Base-by-base conservation (phyloP, 805 yeast species). In the Suhomyces vadensis region DNA sequence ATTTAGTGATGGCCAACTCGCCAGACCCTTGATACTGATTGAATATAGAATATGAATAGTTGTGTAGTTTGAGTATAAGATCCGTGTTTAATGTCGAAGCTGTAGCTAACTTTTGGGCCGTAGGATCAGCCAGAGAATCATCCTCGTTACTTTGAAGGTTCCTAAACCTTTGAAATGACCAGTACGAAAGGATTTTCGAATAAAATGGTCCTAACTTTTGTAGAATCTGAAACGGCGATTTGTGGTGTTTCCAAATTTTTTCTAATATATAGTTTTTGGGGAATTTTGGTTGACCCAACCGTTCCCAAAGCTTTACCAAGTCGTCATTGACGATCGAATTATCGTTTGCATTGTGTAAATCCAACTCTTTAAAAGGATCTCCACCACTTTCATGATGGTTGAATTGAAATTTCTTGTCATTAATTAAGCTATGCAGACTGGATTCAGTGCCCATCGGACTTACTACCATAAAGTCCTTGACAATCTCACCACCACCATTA, bases 381-480 rank as follows among this genome's bases (percentile, higher is more conserved):
- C 65, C 67, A 6, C 67, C 68, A 5, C 45, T 42, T 21, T 58
- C 67, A 40, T 65, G 71, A 43, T 62, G 65, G 43, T 67, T 65
- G 41, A 60, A 59, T 42, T 66, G 71, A 40, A 58, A 59, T 35
- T 56, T 50, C 27, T 55, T 55, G 43, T 60, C 49, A 42, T 58
- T 67, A 21, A 71, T 52, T 48, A 70, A 62, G 46, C 74, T 69
- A 13, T 50, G 45, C 23, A 53, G 52, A 42, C 64, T 68, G 10
- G 73, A 59, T 44, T 71, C 75, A 0, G 75, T 69, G 3, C 75
- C 75, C 74, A 71, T 64, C 3, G 75, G 75, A 50, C 74, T 69
- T 4, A 70, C 71, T 13, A 61, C 42, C 26, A 64, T 53, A 35
- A 54, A 61, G 27, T 49, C 58, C 33, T 44, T 56, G 22, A 57